Conservation (phyloP, 2,329 filamentous ascomycete species). For the Leptographium radiaticola region DNA sequence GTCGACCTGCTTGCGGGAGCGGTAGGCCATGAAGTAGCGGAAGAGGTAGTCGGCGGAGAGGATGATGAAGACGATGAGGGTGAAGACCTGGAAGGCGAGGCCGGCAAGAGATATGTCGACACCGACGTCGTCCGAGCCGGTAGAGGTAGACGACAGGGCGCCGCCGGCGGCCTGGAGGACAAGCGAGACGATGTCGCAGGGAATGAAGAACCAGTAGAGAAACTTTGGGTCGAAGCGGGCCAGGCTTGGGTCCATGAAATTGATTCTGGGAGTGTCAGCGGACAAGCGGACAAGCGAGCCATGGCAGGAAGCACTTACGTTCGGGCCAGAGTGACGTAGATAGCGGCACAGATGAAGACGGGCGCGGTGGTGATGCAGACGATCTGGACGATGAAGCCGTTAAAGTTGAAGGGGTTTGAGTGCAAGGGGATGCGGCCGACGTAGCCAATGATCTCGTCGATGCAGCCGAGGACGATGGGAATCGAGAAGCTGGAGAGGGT, state of each 20-base stretch:
- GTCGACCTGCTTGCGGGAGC: not conserved
- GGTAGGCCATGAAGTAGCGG: conserved; percentile 19
- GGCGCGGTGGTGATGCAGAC: conserved; percentile 44
- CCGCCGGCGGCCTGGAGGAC: conserved; percentile 42
- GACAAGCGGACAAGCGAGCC: not conserved
- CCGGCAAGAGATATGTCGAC: conserved; percentile 39
- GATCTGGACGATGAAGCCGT: conserved; percentile 54
- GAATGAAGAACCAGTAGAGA: conserved; percentile 34
- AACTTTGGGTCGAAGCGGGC: conserved; percentile 27
- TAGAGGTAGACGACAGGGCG: conserved; percentile 31
- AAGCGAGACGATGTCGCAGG: conserved; percentile 40
- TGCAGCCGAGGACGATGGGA: conserved; percentile 42
- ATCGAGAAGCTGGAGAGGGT: conserved; percentile 30
- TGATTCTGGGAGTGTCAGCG: conserved; percentile 14
- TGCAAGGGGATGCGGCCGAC: conserved; percentile 43
- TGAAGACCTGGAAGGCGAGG: conserved; percentile 43
- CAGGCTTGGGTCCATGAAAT: conserved; percentile 23
- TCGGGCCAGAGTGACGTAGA: conserved; percentile 47
- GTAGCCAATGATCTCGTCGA: conserved; percentile 50
- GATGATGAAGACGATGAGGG: conserved; percentile 37
- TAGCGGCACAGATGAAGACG: conserved; percentile 47
- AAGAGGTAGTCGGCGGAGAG: conserved; percentile 35
- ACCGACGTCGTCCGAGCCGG: conserved; percentile 31
- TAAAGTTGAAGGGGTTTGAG: conserved; percentile 43
- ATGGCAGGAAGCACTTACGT: conserved; percentile 5